Percentiles rank a stretch among this genome's conserved stretches.
Evolutionary conservation across 371 early-diverging fungal genomes (phyloP).

Genomic region (Haplosporangium sp.): DNA sequence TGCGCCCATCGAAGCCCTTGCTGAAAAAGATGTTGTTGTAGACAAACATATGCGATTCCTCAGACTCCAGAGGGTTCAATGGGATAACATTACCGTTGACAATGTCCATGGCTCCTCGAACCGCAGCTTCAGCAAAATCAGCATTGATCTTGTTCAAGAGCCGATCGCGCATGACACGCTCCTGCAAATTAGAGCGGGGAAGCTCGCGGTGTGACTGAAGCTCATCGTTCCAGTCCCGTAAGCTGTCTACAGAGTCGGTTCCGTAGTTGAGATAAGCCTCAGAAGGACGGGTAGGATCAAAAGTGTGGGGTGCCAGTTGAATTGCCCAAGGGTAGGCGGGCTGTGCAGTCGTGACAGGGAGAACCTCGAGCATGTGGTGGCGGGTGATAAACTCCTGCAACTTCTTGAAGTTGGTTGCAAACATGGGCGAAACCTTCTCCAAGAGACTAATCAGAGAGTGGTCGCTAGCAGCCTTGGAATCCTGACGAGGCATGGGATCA

Average conservation of each 20-base stretch:
- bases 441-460: conserved; percentile 81
- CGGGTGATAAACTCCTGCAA: conserved; percentile 74
- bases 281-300: conserved; percentile 74
- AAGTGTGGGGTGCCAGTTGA: conserved; percentile 62
- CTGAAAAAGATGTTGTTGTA: conserved; percentile 97
- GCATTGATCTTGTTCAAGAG: conserved; percentile 84
- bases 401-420: conserved; percentile 72
- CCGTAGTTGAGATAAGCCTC: conserved; percentile 75
- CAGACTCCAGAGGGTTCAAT: conserved; percentile 83
- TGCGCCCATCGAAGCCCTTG: conserved; percentile 90
- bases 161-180: conserved; percentile 89
- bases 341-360: conserved; percentile 73
- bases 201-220: conserved; percentile 90
- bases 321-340: conserved; percentile 89
- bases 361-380: conserved; percentile 86
- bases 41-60: conserved; percentile 88
- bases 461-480: conserved; percentile 59
- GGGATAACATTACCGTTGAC: conserved; percentile 83
- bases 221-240: conserved; percentile 98
- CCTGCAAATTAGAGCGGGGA: conserved; percentile 79
- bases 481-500: conserved; percentile 71
- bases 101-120: conserved; percentile 86
- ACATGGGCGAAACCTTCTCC: conserved; percentile 76
- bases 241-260: conserved; percentile 76
- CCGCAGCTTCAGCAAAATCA: conserved; percentile 94